Percentiles rank a stretch among this genome's conserved stretches.
Conservation (phyloP, 2,329 filamentous ascomycete species). For the Berkeleyomyces basicola region DNA sequence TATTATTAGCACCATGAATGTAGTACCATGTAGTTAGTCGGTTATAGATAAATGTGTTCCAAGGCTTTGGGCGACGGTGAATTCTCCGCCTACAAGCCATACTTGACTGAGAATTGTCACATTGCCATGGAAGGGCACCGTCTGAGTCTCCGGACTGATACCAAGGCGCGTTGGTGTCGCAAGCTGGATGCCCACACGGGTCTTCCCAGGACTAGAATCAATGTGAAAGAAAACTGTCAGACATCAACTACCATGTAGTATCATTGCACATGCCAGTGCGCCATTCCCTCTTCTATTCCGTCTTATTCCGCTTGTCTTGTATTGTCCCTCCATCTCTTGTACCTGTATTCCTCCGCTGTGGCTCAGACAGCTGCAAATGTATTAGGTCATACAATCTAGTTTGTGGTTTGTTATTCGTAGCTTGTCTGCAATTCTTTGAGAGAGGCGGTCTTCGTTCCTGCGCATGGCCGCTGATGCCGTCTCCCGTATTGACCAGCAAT, state of each 20-base stretch:
- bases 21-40: no score
- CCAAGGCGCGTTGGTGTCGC: background rate
- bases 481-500: background rate
- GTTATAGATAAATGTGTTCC: no score
- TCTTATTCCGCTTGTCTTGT: background rate
- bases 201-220: background rate
- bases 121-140: background rate
- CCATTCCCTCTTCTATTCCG: background rate
- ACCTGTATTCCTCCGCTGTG: background rate
- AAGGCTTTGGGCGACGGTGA: no score
- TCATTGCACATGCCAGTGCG: background rate
- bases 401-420: background rate
- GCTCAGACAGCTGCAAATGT: background rate
- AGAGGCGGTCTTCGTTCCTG: background rate
- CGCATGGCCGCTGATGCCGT: background rate
- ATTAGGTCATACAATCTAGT: background rate
- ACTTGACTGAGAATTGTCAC: background rate
- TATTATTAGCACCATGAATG: no score
- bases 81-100: background rate
- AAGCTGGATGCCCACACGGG: background rate
- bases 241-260: background rate
- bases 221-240: background rate
- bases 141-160: background rate
- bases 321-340: background rate
- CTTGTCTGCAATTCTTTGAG: background rate